Conservation (phyloP, 2,329 filamentous ascomycete species). For the Sclerotinia trifoliorum region DNA sequence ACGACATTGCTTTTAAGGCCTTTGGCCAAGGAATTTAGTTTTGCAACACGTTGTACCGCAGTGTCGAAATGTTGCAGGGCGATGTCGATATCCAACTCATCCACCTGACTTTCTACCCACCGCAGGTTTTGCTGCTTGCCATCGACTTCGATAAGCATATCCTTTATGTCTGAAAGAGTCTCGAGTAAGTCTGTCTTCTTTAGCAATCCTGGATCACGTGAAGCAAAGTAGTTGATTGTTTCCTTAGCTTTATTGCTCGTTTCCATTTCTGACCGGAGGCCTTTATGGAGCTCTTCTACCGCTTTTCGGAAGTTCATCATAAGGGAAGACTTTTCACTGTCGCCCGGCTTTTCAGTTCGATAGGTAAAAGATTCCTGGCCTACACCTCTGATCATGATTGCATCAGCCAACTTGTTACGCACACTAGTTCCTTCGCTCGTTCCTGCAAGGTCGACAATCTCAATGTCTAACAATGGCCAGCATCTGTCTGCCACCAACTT, state of each 20-base stretch:
- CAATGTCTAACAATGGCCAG: constrained; percentile 89
- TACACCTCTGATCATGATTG: constrained; percentile 83
- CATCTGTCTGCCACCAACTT: constrained; percentile 93
- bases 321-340: constrained; percentile 74
- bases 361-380: constrained; percentile 94
- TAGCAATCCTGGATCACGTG: constrained; percentile 71
- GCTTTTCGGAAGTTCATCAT: constrained; percentile 90
- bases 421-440: constrained; percentile 56
- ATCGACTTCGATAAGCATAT: constrained; percentile 92
- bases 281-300: constrained; percentile 86
- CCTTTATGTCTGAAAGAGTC: constrained; percentile 73
- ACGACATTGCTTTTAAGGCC: constrained; percentile 81
- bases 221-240: constrained; percentile 81
- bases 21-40: constrained; percentile 74
- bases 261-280: constrained; percentile 80
- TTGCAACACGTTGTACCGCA: constrained; percentile 81
- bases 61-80: constrained; percentile 85
- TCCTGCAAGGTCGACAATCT: constrained; percentile 82
- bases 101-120: constrained; percentile 93
- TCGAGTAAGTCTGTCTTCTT: constrained; percentile 80
- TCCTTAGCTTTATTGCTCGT: constrained; percentile 81
- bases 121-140: constrained; percentile 94
- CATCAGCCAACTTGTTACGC: constrained; percentile 70
- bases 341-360: constrained; percentile 78
- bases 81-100: constrained; percentile 94